Evolutionary conservation across 2,329 filamentous ascomycete species (phyloP).

Genomic region (Xylaria polymorpha): DNA sequence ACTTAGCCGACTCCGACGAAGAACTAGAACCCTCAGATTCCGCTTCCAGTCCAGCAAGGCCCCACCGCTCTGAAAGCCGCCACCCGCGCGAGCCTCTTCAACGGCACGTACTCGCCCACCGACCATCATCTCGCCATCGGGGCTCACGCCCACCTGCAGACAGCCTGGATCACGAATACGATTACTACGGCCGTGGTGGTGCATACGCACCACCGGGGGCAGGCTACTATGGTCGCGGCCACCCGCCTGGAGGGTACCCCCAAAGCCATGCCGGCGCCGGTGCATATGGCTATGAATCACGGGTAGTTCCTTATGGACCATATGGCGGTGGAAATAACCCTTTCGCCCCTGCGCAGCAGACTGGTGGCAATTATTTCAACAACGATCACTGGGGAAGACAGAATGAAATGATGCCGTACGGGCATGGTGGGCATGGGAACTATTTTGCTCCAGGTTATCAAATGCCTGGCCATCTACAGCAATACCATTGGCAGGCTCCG

Average conservation of each 20-base stretch:
- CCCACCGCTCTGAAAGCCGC: slow-evolving; percentile 49
- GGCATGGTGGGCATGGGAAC: slow-evolving; percentile 49
- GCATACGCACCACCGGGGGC: slow-evolving; percentile 45
- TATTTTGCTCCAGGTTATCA: slow-evolving; percentile 53
- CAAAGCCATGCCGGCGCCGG: slow-evolving; percentile 61
- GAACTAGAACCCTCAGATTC: slow-evolving; percentile 70
- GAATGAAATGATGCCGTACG: slow-evolving; percentile 53
- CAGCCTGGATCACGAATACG: slow-evolving; percentile 72
- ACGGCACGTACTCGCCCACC: slow-evolving; percentile 51
- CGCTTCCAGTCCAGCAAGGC: slow-evolving; percentile 59
- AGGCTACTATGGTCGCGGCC: slow-evolving; percentile 50
- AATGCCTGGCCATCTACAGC: slow-evolving; percentile 62
- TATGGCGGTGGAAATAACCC: slow-evolving; percentile 49
- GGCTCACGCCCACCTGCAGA: slow-evolving; percentile 58
- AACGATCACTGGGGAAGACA: slow-evolving; percentile 48
- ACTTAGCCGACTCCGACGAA: slow-evolving; percentile 50
- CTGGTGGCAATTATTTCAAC: slow-evolving; percentile 58
- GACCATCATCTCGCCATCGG: slow-evolving; percentile 44
- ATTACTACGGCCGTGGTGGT: slow-evolving; percentile 62
- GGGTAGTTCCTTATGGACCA: slow-evolving; percentile 61
- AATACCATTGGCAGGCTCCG: slow-evolving; percentile 56
- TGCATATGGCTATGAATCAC: slow-evolving; percentile 56
- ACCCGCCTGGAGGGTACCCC: slow-evolving; percentile 55
- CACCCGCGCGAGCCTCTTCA: slow-evolving; percentile 52
- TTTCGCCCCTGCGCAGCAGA: slow-evolving; percentile 46